Evolutionary conservation across 2,329 filamentous ascomycete species (phyloP).

Genomic region (Dactylellina cionopaga): DNA sequence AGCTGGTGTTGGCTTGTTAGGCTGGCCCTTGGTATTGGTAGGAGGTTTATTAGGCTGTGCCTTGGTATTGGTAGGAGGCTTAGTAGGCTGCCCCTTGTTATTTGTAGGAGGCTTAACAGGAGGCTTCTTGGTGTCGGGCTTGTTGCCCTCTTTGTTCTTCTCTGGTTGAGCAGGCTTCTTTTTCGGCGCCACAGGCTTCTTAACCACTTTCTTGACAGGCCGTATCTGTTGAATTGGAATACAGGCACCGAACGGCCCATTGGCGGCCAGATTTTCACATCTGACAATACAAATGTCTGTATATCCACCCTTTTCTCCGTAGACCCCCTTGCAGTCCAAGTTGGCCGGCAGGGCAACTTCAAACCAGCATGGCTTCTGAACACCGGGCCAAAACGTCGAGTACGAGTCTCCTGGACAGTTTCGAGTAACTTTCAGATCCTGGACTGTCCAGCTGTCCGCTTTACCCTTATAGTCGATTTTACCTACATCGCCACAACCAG

Average conservation of each 20-base stretch:
- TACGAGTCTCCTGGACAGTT: neutral
- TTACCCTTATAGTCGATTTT: neutral
- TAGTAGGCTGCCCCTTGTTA: no score
- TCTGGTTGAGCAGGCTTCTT: neutral
- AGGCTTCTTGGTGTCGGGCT: neutral
- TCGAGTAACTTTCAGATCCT: neutral
- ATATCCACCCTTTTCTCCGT: neutral
- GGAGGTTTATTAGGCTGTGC: no score
- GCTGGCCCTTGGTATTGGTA: no score
- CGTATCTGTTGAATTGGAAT: slow-evolving; percentile 2
- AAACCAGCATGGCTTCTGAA: slow-evolving; percentile 7
- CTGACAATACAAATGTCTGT: neutral
- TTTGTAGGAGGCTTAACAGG: neutral
- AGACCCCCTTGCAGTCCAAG: neutral
- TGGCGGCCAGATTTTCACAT: neutral
- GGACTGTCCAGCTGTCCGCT: neutral
- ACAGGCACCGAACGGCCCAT: slow-evolving; percentile 3
- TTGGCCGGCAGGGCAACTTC: neutral
- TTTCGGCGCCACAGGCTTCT: neutral
- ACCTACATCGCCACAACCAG: no score
- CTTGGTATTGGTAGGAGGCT: no score
- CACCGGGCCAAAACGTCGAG: neutral
- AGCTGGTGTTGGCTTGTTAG: neutral
- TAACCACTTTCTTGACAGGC: neutral
- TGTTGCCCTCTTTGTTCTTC: neutral